Base-by-base conservation (phyloP, 257 asterid species). In the Ajuga chamaepitys region DNA sequence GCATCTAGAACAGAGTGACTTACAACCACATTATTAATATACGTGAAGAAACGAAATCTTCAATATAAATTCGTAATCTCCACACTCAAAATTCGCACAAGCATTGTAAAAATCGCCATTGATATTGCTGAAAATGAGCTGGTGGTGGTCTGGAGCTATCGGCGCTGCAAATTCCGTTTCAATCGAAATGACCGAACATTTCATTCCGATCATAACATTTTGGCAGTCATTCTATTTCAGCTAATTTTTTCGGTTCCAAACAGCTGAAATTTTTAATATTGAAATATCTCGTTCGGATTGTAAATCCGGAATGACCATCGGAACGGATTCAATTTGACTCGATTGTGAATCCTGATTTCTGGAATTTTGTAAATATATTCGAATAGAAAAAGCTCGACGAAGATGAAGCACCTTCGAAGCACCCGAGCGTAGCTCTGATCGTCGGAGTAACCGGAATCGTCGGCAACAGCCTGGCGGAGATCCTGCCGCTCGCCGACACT, bases 61-160 rank as follows among this genome's bases (percentile, higher is more conserved):
- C 22, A 34, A 58, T 14, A 50, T 9, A 42, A 53, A 3, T 42
- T 18, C 41, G 30, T 2, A 11, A 50, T 38, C 26, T 18, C 67
- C 21, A n/a, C 47, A 1, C 44, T 5, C 45, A 2, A 6, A 28
- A 22, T 50, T 64, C 71, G 1, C 12, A 9, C 20, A 20, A 6
- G n/a, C n/a, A 32, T 20, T 3, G 10, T 25, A 30, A 2, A 14
- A 30, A 53, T 22, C 56, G 54, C 2, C 53, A 50, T n/a, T n/a
- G n/a, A n/a, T n/a, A n/a, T n/a, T n/a, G n/a, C n/a, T n/a, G 69
- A 64, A 64, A 42, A 87, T 87, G 95, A 87, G 97, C 78, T 89
- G 95, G 95, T 89, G 95, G 91, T 87, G 95, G 91, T 89, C 95
- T 47, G 95, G 97, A 77, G 95, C 97, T 67, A 85, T 85, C 38